Percentiles rank a stretch among this genome's conserved stretches.
Conservation (phyloP, 192 early-diverging fungal species). For the Backusella circina region DNA sequence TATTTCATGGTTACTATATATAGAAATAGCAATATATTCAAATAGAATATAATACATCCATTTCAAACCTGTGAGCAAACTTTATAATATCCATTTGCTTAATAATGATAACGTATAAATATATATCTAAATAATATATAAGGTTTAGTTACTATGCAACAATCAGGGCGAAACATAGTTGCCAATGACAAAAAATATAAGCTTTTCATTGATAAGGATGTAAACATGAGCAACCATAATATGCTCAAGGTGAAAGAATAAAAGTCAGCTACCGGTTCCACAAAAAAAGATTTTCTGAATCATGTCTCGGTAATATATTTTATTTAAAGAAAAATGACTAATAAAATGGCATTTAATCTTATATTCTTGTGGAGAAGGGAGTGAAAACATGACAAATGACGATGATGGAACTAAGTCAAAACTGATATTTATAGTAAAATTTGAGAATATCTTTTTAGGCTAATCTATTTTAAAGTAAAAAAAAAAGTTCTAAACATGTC, state of each 20-base stretch:
- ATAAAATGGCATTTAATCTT: not conserved
- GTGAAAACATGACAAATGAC: not conserved
- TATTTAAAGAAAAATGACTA: not conserved
- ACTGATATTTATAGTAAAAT: not conserved
- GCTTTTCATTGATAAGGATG: not conserved
- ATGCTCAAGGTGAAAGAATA: not conserved
- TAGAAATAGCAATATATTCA: too few species aligned
- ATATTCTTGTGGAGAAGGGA: not conserved
- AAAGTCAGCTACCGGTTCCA: not conserved
- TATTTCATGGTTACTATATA: too few species aligned
- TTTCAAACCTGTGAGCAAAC: too few species aligned
- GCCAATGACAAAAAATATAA: not conserved
- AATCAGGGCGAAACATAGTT: not conserved
- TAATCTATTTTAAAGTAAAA: not conserved
- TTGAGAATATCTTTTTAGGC: not conserved
- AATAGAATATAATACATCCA: too few species aligned
- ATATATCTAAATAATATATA: too few species aligned
- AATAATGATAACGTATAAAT: too few species aligned
- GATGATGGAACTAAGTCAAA: not conserved
- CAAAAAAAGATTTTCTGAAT: not conserved
- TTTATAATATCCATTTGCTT: too few species aligned
- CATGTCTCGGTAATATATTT: not conserved
- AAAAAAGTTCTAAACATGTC: not conserved
- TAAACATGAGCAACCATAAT: not conserved
- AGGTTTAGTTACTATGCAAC: not conserved